A percentile compares a stretch with the other conserved stretches of the same genome.
phyloP scores from a whole-genome alignment of 2,329 filamentous ascomycete species.

The Colletotrichum brevisporum region DNA sequence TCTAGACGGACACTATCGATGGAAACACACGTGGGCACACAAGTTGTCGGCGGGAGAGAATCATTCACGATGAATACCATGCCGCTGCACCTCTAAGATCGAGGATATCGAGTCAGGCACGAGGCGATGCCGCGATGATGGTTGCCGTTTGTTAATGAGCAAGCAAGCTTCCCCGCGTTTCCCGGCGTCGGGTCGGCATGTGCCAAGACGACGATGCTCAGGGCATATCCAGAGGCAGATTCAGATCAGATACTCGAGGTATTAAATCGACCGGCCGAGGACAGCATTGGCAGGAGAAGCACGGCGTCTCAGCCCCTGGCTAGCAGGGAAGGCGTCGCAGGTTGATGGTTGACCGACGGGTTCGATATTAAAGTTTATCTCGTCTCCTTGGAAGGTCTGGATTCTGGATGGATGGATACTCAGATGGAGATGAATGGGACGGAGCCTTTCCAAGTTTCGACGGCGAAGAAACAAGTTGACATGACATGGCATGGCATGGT shows the following conservation, averaged over 20 bases:
- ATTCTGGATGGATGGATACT: no score
- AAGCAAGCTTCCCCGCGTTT: background rate
- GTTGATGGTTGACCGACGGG: background rate
- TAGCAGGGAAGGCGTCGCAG: slow-evolving; percentile 4
- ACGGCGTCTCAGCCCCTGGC: background rate
- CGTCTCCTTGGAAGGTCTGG: no score
- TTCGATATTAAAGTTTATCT: no score
- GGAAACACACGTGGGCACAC: no score
- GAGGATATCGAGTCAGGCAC: no score
- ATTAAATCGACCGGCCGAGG: background rate
- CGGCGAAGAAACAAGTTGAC: background rate
- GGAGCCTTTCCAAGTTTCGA: background rate
- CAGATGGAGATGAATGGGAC: background rate
- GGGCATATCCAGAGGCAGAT: background rate
- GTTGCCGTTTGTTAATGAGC: no score
- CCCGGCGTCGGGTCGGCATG: background rate
- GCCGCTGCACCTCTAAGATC: no score
- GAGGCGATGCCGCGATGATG: no score
- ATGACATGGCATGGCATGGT: background rate
- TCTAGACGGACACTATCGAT: no score
- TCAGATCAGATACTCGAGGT: background rate
- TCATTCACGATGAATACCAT: no score
- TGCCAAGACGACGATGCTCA: background rate
- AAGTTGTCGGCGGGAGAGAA: no score
- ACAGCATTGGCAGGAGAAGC: background rate